Conservation (phyloP, 306 rosid genomes). For the Crotalaria pallida region DNA sequence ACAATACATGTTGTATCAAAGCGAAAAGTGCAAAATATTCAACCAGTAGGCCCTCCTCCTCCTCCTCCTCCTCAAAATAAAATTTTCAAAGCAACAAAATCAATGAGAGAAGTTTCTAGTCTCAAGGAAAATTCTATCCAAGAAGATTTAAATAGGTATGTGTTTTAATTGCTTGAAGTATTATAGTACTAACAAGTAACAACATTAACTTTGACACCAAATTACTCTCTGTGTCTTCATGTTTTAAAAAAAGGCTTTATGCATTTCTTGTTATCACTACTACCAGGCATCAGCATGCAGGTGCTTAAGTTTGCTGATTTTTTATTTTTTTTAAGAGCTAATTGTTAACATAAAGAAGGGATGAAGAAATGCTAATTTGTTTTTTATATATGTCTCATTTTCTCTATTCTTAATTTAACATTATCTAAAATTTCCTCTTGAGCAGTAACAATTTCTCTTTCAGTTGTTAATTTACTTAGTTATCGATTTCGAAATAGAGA, state of each 20-base stretch:
- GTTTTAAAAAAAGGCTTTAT: no score
- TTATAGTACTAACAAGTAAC: neutral
- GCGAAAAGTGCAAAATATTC: slow-evolving; percentile 48
- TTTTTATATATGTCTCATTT: no score
- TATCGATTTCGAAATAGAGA: no score
- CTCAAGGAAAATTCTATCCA: neutral
- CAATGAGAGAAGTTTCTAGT: slow-evolving; percentile 14
- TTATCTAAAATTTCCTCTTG: no score
- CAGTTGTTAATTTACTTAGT: no score
- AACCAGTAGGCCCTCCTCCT: slow-evolving; percentile 17
- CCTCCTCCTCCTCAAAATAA: neutral
- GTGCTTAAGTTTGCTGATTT: no score
- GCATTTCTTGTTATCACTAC: neutral
- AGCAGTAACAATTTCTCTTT: no score
- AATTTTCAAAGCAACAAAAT: neutral
- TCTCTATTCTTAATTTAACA: no score
- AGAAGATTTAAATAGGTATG: slow-evolving; percentile 32
- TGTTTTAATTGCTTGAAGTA: neutral
- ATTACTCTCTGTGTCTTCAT: neutral
- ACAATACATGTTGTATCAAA: slow-evolving; percentile 58
- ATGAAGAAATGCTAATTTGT: no score
- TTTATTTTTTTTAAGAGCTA: no score
- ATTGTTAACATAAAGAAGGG: no score
- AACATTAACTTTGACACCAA: neutral
- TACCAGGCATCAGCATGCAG: no score